Base-by-base conservation (phyloP, 495 filamentous ascomycete genomes). In the Astrothelium subdiscretum region DNA sequence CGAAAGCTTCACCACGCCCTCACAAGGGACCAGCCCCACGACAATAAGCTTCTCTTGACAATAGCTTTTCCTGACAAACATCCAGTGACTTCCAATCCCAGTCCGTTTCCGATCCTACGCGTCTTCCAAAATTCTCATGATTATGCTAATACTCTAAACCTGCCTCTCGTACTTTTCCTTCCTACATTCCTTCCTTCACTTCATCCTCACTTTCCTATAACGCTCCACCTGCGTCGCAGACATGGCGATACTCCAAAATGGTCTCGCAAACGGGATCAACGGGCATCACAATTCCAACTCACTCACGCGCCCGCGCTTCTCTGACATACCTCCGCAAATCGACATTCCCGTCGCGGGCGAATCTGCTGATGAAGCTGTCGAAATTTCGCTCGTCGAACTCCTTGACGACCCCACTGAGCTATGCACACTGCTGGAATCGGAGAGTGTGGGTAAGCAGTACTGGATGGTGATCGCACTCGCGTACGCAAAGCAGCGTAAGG, bases 391-490 rank as follows among this genome's bases (percentile, higher is more conserved):
- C 31, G 85, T 91, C 70, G 87, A 87, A 48, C 86, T 97, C 40
- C 84, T 90, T 42, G 95, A 97, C 68, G 94, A 98, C 68, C 92
- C 92, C 1, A 96, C 91, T 38, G 94, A 98, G 75, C 81, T 98
- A 11, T 97, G 94, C 75, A 90, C 88, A 1, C 79, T 97, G 42
- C 81, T 98, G 59, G 94, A 97, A 72, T 94, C 92, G 64, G 94
- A 97, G 71, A 83, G 85, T 62, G 90, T 90, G 2, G 87, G 87
- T 22, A 86, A 91, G 65, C 87, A 85, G 32, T 92, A 91, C 69
- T 98, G 94, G 94, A 91, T 97, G 79, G 90, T 89, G 15, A 91
- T 97, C 65, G 89, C 94, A 32, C 81, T 97, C 35, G 95, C 92
- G n/a, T 97, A 98, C 70, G 92, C 92, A 29, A 97, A 97, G 75